Evolutionary conservation across 179 eudicot species (phyloP).

Genomic region (Amaranthus tricolor): DNA sequence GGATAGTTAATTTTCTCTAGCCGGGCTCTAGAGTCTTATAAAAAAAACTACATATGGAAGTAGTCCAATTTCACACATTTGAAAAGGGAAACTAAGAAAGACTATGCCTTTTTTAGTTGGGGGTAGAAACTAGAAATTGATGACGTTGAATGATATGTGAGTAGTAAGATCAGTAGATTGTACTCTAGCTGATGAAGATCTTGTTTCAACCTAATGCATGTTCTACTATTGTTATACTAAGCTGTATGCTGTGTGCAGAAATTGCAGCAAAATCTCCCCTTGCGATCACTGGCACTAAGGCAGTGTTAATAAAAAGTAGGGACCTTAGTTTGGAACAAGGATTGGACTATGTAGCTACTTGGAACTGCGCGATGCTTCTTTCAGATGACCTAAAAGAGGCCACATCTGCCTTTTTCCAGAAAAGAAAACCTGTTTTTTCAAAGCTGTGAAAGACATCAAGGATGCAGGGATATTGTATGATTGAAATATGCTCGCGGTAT

Average conservation of each 20-base stretch:
- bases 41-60: background rate
- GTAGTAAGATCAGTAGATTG: background rate
- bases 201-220: background rate
- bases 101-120: background rate
- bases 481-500: background rate
- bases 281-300: slow-evolving; percentile 80
- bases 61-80: background rate
- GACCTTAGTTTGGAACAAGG: slow-evolving; percentile 75
- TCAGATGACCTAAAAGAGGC: slow-evolving; percentile 74
- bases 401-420: slow-evolving; percentile 46
- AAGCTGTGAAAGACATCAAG: slow-evolving; percentile 53
- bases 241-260: slow-evolving; percentile 34
- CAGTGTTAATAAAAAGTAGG: slow-evolving; percentile 58
- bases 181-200: background rate
- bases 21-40: background rate
- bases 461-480: background rate
- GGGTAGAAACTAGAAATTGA: background rate
- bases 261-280: slow-evolving; percentile 86
- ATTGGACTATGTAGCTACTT: slow-evolving; percentile 87
- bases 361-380: slow-evolving; percentile 79
- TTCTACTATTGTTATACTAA: background rate
- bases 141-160: background rate
- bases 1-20: background rate
- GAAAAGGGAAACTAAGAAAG: too few relatives aligned
- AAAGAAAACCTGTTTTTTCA: slow-evolving; percentile 63